Evolutionary conservation across 257 asterid genomes (phyloP), one percentile per base, ranked within the genome.

Genomic region (Rhazya stricta): DNA sequence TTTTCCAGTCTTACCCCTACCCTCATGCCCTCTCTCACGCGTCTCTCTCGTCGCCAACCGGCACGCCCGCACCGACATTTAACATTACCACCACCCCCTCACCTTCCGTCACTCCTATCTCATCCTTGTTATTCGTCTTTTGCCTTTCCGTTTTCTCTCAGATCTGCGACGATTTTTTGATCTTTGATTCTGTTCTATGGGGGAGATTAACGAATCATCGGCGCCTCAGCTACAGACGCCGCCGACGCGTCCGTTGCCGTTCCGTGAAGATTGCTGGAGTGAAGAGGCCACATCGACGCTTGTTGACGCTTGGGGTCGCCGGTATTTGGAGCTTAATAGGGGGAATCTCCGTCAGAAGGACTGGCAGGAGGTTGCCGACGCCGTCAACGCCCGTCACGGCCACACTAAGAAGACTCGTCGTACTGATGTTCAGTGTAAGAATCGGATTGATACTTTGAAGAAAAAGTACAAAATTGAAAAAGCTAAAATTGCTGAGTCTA

Each of bases 391-490:
- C 0, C 85, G 67, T 4, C 98, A 93, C 66, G 97, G 95, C 3
- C 93, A 82, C 60, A 86, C 91, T 9, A 81, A 80, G 84, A 91
- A 88, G 85, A 86, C 90, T 4, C 86, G 74, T 23, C 88, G 95
- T 8, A 88, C 92, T 30, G 96, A 93, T 62, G 88, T 91, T 5
- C 97, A 91, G 87, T 91, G 98, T 67, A 93, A 93, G 83, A 88
- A 93, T 69, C 91, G 96, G 87, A 93, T 93, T 71, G 98, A 93
- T 81, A 93, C 96, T n/a, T 81, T 93, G 71, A 93, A 93, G 86
- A 93, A 91, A 84, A 93, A 89, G 90, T 91, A 89, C 54, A 93
- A 93, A 85, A 66, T 75, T 34, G 97, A 93, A 86, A 91, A 84
- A 77, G 86, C 89, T 10, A 93, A 89, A 82, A 79, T 87, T 56